Conservation (phyloP, 116 monocot species). For the Posidonia oceanica region DNA sequence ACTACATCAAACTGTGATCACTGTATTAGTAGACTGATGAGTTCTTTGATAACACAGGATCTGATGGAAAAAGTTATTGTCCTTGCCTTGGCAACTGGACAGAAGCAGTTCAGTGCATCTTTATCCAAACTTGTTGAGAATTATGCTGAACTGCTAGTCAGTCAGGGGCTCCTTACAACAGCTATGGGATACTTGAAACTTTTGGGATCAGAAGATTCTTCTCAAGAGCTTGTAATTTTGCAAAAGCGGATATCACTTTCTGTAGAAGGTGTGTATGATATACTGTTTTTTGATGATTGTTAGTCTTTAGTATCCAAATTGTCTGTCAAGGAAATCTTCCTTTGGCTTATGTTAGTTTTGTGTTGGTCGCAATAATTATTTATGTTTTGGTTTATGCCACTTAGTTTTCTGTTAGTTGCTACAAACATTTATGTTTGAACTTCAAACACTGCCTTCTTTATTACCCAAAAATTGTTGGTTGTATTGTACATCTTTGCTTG, state of each 20-base stretch:
- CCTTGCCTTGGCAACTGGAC: slow-evolving; percentile 81
- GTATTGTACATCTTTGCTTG: too few relatives aligned
- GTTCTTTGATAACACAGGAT: slow-evolving; percentile 34
- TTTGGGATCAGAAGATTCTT: slow-evolving; percentile 62
- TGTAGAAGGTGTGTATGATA: slow-evolving; percentile 32
- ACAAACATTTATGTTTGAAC: too few relatives aligned
- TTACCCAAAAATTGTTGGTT: too few relatives aligned
- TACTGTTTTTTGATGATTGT: background rate
- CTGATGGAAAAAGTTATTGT: slow-evolving; percentile 96
- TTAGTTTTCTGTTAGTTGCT: too few relatives aligned
- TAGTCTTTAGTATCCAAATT: too few relatives aligned
- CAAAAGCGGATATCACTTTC: slow-evolving; percentile 73
- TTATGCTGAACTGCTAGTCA: slow-evolving; percentile 90
- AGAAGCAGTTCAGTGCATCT: slow-evolving; percentile 70
- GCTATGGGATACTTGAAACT: slow-evolving; percentile 95
- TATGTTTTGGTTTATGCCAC: too few relatives aligned
- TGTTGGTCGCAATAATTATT: too few relatives aligned
- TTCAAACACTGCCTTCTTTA: too few relatives aligned
- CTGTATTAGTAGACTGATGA: background rate
- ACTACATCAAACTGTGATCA: background rate
- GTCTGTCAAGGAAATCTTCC: too few relatives aligned
- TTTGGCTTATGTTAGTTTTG: too few relatives aligned
- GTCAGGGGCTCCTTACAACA: slow-evolving; percentile 90
- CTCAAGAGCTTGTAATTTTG: slow-evolving; percentile 73
- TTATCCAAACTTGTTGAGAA: slow-evolving; percentile 92